Percentiles rank a stretch among this genome's conserved stretches.
phyloP scores from a whole-genome alignment of 345 rosid genomes.

The Salix brachista region DNA sequence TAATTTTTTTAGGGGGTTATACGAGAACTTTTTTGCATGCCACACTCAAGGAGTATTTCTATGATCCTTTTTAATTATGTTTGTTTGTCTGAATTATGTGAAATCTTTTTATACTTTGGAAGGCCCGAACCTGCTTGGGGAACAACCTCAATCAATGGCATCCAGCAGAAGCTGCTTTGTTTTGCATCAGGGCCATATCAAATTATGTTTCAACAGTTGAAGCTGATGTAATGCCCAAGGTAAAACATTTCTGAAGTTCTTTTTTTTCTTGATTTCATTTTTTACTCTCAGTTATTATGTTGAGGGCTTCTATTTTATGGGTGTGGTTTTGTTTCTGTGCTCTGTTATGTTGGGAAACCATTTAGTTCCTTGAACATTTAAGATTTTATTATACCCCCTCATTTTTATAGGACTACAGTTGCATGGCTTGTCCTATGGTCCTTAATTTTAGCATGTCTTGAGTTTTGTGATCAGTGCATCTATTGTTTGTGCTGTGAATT shows the following conservation, averaged over 20 bases:
- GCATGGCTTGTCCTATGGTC: not conserved
- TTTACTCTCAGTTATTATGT: not conserved
- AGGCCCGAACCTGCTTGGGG: constrained; percentile 77
- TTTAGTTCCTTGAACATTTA: not conserved
- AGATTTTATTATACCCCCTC: too few species aligned
- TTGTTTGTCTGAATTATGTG: not conserved
- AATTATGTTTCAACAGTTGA: constrained; percentile 74
- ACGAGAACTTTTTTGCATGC: not conserved
- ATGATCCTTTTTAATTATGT: not conserved
- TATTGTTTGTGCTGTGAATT: not conserved
- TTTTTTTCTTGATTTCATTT: not conserved
- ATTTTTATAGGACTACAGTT: not conserved
- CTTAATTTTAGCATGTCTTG: not conserved
- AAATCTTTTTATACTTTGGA: constrained; percentile 21
- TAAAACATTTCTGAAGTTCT: constrained; percentile 22
- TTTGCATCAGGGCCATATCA: constrained; percentile 89
- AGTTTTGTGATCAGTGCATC: not conserved
- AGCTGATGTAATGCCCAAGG: constrained; percentile 94
- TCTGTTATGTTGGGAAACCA: not conserved
- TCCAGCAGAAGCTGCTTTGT: constrained; percentile 95
- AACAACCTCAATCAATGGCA: constrained; percentile 71
- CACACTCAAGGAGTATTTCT: not conserved
- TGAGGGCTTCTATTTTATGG: not conserved
- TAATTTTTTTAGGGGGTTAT: not conserved
- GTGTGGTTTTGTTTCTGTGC: not conserved